phyloP scores from a whole-genome alignment of 352 stramenopile species.

The Pythium rhizo-oryzae region DNA sequence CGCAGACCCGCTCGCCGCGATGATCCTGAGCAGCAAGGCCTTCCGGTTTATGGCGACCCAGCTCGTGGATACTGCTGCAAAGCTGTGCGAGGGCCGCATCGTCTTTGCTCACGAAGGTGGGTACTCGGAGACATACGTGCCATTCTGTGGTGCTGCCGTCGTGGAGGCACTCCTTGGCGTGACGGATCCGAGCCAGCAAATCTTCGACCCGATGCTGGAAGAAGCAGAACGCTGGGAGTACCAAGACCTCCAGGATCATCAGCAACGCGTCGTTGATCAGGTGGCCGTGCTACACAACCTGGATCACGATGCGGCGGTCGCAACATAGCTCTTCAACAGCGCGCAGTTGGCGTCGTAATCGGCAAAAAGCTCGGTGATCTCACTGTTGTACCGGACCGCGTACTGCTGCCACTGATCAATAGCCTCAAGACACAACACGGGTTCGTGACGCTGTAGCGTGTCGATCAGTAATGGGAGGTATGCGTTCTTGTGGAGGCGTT shows the following conservation, averaged over 20 bases:
- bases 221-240: constrained; percentile 76
- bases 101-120: constrained; percentile 83
- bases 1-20: constrained; percentile 77
- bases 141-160: constrained; percentile 87
- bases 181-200: constrained; percentile 41
- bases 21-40: constrained; percentile 79
- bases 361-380: constrained; percentile 17
- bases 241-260: constrained; percentile 75
- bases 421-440: constrained; percentile 20
- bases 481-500: constrained; percentile 30
- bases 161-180: constrained; percentile 71
- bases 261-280: constrained; percentile 52
- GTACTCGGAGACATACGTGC: constrained; percentile 91
- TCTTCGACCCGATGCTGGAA: constrained; percentile 59
- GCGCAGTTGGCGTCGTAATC: constrained; percentile 30
- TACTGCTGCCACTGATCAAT: constrained; percentile 31
- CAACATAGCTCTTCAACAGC: constrained; percentile 22
- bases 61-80: constrained; percentile 47
- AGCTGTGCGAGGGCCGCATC: constrained; percentile 53
- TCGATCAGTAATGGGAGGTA: constrained; percentile 32
- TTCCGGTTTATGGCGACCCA: constrained; percentile 71
- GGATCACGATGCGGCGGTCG: constrained; percentile 10
- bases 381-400: constrained; percentile 8
- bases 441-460: constrained; percentile 23
- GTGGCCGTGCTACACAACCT: constrained; percentile 35